Conservation (phyloP, 257 asterid genomes). For the Nicotiana paniculata region DNA sequence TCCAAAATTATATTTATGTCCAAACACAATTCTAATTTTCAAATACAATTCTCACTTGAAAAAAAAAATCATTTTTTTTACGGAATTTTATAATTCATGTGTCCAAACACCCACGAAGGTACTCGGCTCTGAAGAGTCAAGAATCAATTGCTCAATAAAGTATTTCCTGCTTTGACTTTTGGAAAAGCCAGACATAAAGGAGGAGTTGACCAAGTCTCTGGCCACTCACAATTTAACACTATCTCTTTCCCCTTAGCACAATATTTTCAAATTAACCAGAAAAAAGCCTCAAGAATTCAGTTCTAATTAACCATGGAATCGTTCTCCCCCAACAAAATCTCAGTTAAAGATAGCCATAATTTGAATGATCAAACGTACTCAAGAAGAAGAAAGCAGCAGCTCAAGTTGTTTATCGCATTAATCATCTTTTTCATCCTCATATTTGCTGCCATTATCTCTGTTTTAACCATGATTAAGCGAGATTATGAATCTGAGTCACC, state of each 20-base stretch:
- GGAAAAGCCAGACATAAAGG: neutral
- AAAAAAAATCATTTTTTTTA: too few relatives aligned
- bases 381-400: neutral
- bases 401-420: neutral
- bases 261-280: neutral
- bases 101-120: too few relatives aligned
- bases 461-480: conserved; percentile 3
- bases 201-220: neutral
- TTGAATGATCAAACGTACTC: neutral
- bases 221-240: neutral
- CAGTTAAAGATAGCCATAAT: neutral
- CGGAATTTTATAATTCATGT: too few relatives aligned
- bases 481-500: neutral
- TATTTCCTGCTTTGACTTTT: neutral
- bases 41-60: too few relatives aligned
- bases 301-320: neutral
- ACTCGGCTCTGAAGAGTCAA: neutral
- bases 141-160: neutral
- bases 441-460: neutral
- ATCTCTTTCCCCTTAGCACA: neutral
- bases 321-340: neutral
- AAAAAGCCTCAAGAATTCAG: neutral
- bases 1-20: too few relatives aligned
- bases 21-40: too few relatives aligned
- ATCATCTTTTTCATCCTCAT: neutral